A percentile compares a stretch with the other conserved stretches of the same genome.
Evolutionary conservation across 345 rosid species (phyloP).

Genomic region (Heritiera fomes): DNA sequence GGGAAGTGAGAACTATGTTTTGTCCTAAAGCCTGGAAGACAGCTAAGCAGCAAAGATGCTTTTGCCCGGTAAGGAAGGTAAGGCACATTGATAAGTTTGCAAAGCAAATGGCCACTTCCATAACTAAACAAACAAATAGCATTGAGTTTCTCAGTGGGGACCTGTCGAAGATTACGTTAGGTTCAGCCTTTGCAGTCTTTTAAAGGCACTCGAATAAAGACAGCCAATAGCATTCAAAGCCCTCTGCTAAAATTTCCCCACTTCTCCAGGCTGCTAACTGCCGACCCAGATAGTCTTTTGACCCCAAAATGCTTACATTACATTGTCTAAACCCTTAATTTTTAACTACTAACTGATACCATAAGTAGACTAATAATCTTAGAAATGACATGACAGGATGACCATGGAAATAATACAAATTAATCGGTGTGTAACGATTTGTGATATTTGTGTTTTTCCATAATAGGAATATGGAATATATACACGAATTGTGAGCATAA

Average conservation of each 20-base stretch:
- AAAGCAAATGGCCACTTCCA: neutral
- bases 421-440: too few relatives aligned
- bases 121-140: neutral
- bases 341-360: constrained; percentile 9
- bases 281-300: neutral
- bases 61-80: neutral
- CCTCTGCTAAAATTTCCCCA: constrained; percentile 14
- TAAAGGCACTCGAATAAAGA: constrained; percentile 27
- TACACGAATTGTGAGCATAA: too few relatives aligned
- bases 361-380: neutral
- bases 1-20: constrained; percentile 5
- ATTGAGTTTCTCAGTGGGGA: neutral
- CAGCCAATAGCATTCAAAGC: constrained; percentile 19
- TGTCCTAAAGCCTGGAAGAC: constrained; percentile 7
- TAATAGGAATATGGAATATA: too few relatives aligned
- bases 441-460: too few relatives aligned
- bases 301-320: neutral
- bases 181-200: constrained; percentile 27
- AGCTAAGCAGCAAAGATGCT: constrained; percentile 11
- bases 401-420: too few relatives aligned
- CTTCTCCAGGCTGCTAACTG: constrained; percentile 9
- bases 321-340: neutral
- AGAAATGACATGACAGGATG: too few relatives aligned
- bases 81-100: neutral
- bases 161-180: constrained; percentile 6